Conservation (phyloP, 345 rosid genomes). For the Ricinus communis region DNA sequence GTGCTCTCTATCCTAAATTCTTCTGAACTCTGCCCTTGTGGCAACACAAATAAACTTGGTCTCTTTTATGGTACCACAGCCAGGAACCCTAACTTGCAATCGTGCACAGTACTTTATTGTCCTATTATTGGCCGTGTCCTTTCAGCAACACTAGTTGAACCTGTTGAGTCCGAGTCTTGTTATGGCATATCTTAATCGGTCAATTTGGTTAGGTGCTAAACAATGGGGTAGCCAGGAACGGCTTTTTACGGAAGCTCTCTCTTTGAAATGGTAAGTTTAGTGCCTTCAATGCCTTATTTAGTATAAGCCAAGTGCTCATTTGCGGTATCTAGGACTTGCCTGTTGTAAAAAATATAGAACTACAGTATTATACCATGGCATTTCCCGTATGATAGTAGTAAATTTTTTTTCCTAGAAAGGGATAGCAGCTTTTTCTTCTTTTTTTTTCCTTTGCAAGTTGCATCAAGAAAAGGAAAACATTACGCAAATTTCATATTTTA, state of each 20-base stretch:
- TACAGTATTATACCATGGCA: not conserved
- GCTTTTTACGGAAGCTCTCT: too few relatives aligned
- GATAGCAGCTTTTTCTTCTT: not conserved
- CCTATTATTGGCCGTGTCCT: not conserved
- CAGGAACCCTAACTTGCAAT: not conserved
- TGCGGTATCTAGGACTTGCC: too few relatives aligned
- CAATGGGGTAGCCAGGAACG: too few relatives aligned
- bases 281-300: too few relatives aligned
- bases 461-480: not conserved
- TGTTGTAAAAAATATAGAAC: not conserved
- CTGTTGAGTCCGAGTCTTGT: not conserved
- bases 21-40: not conserved
- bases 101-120: not conserved
- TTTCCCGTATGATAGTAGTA: not conserved
- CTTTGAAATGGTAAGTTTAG: not conserved
- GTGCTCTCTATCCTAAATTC: not conserved
- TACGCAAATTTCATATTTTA: not conserved
- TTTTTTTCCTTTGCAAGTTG: too few relatives aligned
- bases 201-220: too few relatives aligned
- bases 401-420: too few relatives aligned
- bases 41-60: too few relatives aligned
- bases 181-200: not conserved
- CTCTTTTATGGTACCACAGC: not conserved
- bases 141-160: not conserved
- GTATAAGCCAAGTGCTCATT: too few relatives aligned